phyloP scores from a whole-genome alignment of 768 basidiomycete species.

The Lactarius pseudohatsudake region DNA sequence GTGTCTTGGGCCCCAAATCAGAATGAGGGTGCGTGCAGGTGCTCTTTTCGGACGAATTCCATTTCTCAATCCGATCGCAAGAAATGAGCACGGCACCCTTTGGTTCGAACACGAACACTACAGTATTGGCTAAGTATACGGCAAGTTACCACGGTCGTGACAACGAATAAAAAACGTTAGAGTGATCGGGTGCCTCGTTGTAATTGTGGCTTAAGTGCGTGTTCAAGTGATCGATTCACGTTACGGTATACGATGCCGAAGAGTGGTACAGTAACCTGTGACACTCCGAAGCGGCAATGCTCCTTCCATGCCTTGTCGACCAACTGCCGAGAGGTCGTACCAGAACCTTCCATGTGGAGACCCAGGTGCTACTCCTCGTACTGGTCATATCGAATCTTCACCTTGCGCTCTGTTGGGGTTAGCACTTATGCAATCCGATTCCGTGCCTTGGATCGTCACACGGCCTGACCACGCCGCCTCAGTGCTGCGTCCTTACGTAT shows the following conservation, averaged over 20 bases:
- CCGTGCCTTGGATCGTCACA: neutral
- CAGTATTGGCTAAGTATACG: slow-evolving; percentile 65
- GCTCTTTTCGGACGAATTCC: slow-evolving; percentile 91
- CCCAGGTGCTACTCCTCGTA: slow-evolving; percentile 66
- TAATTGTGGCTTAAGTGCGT: slow-evolving; percentile 91
- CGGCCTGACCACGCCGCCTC: neutral
- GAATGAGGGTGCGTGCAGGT: slow-evolving; percentile 66
- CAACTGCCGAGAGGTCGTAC: slow-evolving; percentile 58
- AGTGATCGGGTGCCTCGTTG: slow-evolving; percentile 81
- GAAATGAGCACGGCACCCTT: slow-evolving; percentile 84
- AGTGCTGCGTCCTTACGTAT: neutral
- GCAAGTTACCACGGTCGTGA: slow-evolving; percentile 18
- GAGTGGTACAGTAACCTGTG: neutral
- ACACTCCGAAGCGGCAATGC: slow-evolving; percentile 14
- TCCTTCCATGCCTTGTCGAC: slow-evolving; percentile 29
- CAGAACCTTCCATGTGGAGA: slow-evolving; percentile 74
- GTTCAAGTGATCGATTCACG: slow-evolving; percentile 28
- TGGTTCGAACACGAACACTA: slow-evolving; percentile 92
- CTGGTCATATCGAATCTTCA: slow-evolving; percentile 52
- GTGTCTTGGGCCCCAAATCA: slow-evolving; percentile 58
- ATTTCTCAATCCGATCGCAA: slow-evolving; percentile 98
- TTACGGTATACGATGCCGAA: neutral
- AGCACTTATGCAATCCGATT: slow-evolving; percentile 76
- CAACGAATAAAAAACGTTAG: slow-evolving; percentile 21
- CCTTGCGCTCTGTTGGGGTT: slow-evolving; percentile 73